Evolutionary conservation across 768 basidiomycete genomes (phyloP).

Genomic region (Kwoniella heveanensis): DNA sequence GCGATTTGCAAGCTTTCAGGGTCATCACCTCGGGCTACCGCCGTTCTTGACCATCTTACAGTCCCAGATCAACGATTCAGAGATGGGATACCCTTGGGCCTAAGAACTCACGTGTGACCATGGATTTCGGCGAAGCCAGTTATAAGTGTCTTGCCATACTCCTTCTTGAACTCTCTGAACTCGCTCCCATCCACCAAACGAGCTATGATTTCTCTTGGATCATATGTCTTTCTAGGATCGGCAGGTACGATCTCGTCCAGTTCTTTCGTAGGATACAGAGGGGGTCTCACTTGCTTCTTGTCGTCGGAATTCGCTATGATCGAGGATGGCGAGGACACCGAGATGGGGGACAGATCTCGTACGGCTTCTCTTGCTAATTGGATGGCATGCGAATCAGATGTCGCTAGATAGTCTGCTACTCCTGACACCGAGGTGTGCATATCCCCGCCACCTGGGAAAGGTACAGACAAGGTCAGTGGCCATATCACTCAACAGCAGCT

Average conservation of each 20-base stretch:
- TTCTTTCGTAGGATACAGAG: constrained; percentile 76
- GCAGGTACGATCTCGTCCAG: constrained; percentile 90
- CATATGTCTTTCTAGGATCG: constrained; percentile 82
- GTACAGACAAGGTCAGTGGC: too few relatives aligned
- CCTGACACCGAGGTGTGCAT: constrained; percentile 52
- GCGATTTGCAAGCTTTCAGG: background rate
- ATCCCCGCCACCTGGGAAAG: constrained; percentile 50
- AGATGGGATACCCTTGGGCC: background rate
- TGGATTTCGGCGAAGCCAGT: constrained; percentile 60
- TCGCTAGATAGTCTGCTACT: constrained; percentile 49
- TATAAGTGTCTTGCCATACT: constrained; percentile 86
- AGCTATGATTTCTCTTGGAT: constrained; percentile 92
- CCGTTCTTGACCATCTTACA: too few relatives aligned
- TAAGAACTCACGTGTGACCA: constrained; percentile 43
- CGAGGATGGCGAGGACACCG: constrained; percentile 6
- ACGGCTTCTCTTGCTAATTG: constrained; percentile 47
- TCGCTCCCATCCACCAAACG: constrained; percentile 86
- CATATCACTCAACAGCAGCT: too few relatives aligned
- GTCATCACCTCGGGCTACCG: too few relatives aligned
- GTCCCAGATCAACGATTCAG: too few relatives aligned
- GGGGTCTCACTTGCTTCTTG: constrained; percentile 51
- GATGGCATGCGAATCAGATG: constrained; percentile 41
- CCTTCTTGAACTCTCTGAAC: constrained; percentile 94
- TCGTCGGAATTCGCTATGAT: background rate
- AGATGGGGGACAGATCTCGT: constrained; percentile 35